Conservation (phyloP, 1,284 basidiomycete genomes). For the Erythrobasidium hasegawianum region DNA sequence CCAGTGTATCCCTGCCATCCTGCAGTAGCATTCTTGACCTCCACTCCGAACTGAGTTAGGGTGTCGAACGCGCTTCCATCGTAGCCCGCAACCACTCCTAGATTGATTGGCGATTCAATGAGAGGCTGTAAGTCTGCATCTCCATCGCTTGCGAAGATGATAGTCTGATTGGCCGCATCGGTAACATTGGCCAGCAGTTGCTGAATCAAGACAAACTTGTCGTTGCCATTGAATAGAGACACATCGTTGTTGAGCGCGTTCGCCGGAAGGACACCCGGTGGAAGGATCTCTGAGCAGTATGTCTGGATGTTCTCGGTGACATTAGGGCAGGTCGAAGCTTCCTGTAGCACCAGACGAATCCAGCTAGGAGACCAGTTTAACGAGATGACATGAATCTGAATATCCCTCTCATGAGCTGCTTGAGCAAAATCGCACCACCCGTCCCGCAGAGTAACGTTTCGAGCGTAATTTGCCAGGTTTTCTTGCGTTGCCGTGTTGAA, state of each 20-base stretch:
- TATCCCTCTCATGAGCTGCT: constrained; percentile 6
- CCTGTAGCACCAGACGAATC: constrained; percentile 18
- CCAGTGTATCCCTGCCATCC: constrained; percentile 19
- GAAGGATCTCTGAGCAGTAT: constrained; percentile 20
- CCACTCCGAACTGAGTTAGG: constrained; percentile 1
- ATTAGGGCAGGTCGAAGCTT: constrained; percentile 17
- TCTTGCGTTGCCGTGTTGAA: constrained; percentile 9
- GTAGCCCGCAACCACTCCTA: constrained; percentile 10
- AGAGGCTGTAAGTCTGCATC: constrained; percentile 25
- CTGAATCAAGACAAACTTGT: constrained; percentile 18
- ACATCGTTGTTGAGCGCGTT: constrained; percentile 6
- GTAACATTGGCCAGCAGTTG: constrained; percentile 2
- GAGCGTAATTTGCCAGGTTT: constrained; percentile 10
- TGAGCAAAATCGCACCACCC: constrained; percentile 28
- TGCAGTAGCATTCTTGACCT: constrained; percentile 4
- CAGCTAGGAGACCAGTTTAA: constrained; percentile 26
- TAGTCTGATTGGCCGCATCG: background rate
- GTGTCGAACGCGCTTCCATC: constrained; percentile 11
- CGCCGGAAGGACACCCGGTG: constrained; percentile 10
- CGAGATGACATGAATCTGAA: constrained; percentile 17
- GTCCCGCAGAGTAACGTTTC: constrained; percentile 19
- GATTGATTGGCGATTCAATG: constrained; percentile 11
- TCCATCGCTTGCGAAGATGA: constrained; percentile 18
- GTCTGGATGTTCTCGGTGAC: constrained; percentile 14
- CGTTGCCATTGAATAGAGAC: constrained; percentile 5